Evolutionary conservation across 306 rosid species (phyloP).

Genomic region (Quercus variabilis): DNA sequence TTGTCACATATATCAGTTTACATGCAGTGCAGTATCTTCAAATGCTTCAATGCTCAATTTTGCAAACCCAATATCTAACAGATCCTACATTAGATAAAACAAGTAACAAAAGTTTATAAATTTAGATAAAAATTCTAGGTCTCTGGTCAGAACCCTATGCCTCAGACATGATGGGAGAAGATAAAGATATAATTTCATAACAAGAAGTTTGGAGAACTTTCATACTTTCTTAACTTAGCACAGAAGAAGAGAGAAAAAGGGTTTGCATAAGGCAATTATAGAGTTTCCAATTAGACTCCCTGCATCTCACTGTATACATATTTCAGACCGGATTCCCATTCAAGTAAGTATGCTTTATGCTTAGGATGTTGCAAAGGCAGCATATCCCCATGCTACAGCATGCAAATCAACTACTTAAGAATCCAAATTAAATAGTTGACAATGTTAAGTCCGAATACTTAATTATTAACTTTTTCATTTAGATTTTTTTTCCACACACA

Average conservation of each 20-base stretch:
- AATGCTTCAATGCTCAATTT: not conserved
- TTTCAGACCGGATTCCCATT: not conserved
- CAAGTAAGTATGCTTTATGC: not conserved
- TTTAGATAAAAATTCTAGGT: not conserved
- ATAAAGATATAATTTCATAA: not conserved
- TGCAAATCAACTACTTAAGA: not conserved
- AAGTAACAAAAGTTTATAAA: not conserved
- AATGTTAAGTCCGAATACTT: not conserved
- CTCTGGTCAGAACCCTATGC: not conserved
- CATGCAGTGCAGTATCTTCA: not conserved
- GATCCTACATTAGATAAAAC: not conserved
- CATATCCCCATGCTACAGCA: not conserved
- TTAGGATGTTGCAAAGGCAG: not conserved
- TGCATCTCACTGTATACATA: not conserved
- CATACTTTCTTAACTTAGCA: not conserved
- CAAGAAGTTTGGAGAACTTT: not conserved
- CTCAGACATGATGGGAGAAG: not conserved
- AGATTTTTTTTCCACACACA: not conserved
- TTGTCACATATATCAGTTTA: not conserved
- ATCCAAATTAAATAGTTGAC: not conserved
- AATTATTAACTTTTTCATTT: not conserved
- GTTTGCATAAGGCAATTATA: not conserved
- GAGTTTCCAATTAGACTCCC: not conserved
- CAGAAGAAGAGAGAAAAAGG: not conserved
- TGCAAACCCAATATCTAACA: not conserved